phyloP scores from a whole-genome alignment of 257 asterid genomes.

The Handroanthus guayacan region DNA sequence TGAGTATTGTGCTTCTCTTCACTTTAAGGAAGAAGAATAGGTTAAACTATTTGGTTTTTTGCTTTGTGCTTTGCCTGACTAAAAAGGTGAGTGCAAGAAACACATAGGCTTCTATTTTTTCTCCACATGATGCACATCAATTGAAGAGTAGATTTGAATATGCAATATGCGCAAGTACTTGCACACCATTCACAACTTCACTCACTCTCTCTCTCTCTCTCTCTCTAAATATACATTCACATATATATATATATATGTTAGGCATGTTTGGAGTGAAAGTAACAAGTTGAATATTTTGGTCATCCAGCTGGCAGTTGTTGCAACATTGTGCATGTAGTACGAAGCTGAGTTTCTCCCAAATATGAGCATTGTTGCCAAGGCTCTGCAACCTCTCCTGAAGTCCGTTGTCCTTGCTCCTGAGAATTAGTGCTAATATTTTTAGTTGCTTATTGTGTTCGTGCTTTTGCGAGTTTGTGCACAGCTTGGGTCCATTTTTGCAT shows the following conservation, averaged over 20 bases:
- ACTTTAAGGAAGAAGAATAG: conserved; percentile 17
- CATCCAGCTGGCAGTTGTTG: conserved; percentile 88
- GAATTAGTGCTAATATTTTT: conserved; percentile 33
- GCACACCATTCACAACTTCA: not conserved
- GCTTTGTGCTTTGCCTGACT: conserved; percentile 19
- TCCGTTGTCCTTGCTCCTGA: conserved; percentile 63
- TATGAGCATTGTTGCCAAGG: conserved; percentile 93
- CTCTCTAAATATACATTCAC: no score
- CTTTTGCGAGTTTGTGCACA: conserved; percentile 43
- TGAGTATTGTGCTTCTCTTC: conserved; percentile 13
- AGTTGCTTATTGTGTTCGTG: conserved; percentile 31
- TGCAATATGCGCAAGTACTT: conserved; percentile 3
- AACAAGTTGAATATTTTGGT: conserved; percentile 15
- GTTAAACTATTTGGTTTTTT: not conserved
- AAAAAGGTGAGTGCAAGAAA: not conserved
- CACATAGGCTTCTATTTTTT: not conserved
- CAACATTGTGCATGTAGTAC: conserved; percentile 88
- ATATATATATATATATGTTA: no score
- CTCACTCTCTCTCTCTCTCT: conserved; percentile 25
- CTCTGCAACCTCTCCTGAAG: conserved; percentile 81
- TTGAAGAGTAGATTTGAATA: conserved; percentile 7
- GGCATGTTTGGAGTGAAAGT: not conserved
- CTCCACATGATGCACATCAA: not conserved
- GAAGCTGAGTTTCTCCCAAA: conserved; percentile 94
- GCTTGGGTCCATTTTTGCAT: conserved; percentile 24